Evolutionary conservation across 1,284 basidiomycete genomes (phyloP).

Genomic region (Hymenochaete sp.): DNA sequence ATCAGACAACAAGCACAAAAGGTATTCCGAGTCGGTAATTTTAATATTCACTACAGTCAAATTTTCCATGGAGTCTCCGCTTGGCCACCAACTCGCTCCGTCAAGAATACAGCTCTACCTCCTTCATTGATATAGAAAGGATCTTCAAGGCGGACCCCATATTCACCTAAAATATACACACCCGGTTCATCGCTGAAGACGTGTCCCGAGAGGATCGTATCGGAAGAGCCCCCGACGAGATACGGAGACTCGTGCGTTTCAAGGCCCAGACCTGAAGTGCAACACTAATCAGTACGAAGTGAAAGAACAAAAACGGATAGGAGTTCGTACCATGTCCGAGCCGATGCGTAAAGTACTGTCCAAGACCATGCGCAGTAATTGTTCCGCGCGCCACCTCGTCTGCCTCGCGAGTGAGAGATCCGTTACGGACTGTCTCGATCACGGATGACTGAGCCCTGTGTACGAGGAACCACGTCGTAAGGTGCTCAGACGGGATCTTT

Average conservation of each 20-base stretch:
- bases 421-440: conserved; percentile 38
- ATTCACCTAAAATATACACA: conserved; percentile 69
- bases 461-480: conserved; percentile 60
- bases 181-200: conserved; percentile 82
- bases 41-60: too few relatives aligned
- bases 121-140: conserved; percentile 60
- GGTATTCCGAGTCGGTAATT: too few relatives aligned
- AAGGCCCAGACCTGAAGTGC: conserved; percentile 60
- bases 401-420: conserved; percentile 44
- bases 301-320: background rate
- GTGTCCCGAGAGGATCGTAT: conserved; percentile 53
- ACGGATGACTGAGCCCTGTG: conserved; percentile 56
- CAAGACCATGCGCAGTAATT: conserved; percentile 41
- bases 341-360: conserved; percentile 69
- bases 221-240: conserved; percentile 57
- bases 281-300: background rate
- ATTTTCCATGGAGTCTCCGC: conserved; percentile 40
- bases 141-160: conserved; percentile 77
- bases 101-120: conserved; percentile 51
- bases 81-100: conserved; percentile 52
- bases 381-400: conserved; percentile 59
- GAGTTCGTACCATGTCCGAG: conserved; percentile 60
- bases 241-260: conserved; percentile 80
- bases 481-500: conserved; percentile 45
- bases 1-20: too few relatives aligned